Conservation (phyloP, 2,329 filamentous ascomycete genomes). For the Fusarium bactridioides region DNA sequence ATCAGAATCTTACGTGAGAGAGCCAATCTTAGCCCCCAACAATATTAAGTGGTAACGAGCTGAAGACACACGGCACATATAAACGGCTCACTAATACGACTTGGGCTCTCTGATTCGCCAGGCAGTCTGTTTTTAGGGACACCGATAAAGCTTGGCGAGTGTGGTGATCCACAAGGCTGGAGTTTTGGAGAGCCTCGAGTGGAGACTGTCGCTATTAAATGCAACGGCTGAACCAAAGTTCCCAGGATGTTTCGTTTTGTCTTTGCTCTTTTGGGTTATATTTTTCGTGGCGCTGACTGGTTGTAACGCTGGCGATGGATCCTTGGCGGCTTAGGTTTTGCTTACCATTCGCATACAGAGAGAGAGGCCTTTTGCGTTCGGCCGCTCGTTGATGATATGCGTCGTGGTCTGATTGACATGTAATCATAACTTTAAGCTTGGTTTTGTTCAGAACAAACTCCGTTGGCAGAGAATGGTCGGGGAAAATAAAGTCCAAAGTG, state of each 20-base stretch:
- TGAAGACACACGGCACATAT: background rate
- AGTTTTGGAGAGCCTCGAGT: background rate
- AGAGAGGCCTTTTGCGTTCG: background rate
- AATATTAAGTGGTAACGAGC: background rate
- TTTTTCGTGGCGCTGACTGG: background rate
- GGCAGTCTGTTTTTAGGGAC: background rate
- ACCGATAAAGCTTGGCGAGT: conserved; percentile 2
- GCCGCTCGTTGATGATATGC: background rate
- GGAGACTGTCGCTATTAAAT: background rate
- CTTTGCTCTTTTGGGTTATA: background rate
- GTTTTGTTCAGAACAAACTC: no score
- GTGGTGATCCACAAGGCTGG: conserved; percentile 11
- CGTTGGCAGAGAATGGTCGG: no score
- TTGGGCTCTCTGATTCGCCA: background rate
- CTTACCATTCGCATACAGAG: background rate
- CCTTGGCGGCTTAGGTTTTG: background rate
- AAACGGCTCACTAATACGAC: background rate
- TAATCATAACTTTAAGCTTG: background rate
- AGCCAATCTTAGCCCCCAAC: conserved; percentile 9
- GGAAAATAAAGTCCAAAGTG: rapidly evolving
- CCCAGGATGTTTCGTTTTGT: background rate
- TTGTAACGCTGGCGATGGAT: background rate
- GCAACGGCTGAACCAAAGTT: background rate
- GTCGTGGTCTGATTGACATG: background rate
- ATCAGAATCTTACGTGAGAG: conserved; percentile 21